phyloP scores from a whole-genome alignment of 768 basidiomycete genomes.

The Suillus subluteus region DNA sequence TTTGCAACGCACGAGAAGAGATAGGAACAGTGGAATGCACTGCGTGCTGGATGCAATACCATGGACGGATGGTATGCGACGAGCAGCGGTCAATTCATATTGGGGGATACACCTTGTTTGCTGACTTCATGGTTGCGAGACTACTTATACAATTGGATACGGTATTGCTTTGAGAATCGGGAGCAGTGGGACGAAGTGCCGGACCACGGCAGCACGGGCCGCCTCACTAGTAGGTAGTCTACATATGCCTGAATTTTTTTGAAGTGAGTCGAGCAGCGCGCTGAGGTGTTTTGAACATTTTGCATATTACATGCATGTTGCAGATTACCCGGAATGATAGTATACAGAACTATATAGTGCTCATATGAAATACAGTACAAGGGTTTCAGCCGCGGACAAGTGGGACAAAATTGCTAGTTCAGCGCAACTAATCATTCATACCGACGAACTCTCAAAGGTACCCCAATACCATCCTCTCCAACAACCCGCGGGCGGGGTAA shows the following conservation, averaged over 20 bases:
- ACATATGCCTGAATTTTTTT: too few species aligned
- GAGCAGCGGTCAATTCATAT: constrained; percentile 4
- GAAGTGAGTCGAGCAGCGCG: too few species aligned
- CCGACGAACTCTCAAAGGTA: constrained; percentile 37
- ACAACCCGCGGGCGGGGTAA: constrained; percentile 23
- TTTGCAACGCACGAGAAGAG: constrained; percentile 29
- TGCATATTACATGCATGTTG: too few species aligned
- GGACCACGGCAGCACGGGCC: too few species aligned
- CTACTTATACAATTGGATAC: constrained; percentile 17
- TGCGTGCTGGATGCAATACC: constrained; percentile 36
- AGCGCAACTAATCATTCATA: constrained; percentile 13
- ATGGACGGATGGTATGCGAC: constrained; percentile 18
- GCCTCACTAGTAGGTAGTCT: too few species aligned
- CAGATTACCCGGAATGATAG: too few species aligned
- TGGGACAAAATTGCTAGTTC: not conserved
- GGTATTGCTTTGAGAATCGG: constrained; percentile 14
- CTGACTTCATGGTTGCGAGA: constrained; percentile 26
- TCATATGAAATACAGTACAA: too few species aligned
- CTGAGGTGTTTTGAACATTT: too few species aligned
- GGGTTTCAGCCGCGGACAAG: not conserved
- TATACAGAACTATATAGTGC: too few species aligned
- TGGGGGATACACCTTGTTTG: constrained; percentile 23
- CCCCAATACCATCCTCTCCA: constrained; percentile 28
- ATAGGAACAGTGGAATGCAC: constrained; percentile 39
- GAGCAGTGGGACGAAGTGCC: constrained; percentile 14